phyloP scores from a whole-genome alignment of 2,329 filamentous ascomycete species.

The Mollisiaceae sp. region DNA sequence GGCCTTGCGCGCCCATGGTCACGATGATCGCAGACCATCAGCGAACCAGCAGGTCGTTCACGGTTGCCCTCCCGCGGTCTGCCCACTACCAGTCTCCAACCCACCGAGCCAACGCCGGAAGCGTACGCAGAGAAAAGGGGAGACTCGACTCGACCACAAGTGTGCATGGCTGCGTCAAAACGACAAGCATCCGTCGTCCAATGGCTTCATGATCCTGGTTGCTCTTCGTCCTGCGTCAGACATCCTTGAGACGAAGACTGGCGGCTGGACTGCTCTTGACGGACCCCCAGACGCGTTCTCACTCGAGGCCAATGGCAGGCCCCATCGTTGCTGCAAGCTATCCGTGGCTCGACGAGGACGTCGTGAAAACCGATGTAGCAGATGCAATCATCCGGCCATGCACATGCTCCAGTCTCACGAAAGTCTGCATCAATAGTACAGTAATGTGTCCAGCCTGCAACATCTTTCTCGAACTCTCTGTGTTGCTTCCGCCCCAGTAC shows the following conservation, averaged over 20 bases:
- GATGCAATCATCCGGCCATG: slow-evolving; percentile 12
- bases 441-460: neutral
- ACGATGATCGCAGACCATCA: neutral
- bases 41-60: neutral
- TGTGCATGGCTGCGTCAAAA: slow-evolving; percentile 20
- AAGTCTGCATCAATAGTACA: neutral
- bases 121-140: slow-evolving; percentile 16
- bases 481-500: neutral
- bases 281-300: slow-evolving; percentile 9
- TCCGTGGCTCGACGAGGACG: neutral
- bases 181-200: slow-evolving; percentile 19
- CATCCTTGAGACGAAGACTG: slow-evolving; percentile 23
- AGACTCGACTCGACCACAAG: slow-evolving; percentile 18
- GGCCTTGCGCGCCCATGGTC: neutral
- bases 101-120: too few relatives aligned
- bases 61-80: neutral
- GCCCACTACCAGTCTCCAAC: neutral
- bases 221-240: slow-evolving; percentile 16
- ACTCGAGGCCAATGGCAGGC: neutral
- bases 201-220: slow-evolving; percentile 27
- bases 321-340: neutral
- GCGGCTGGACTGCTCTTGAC: slow-evolving; percentile 6
- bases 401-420: slow-evolving; percentile 2
- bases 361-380: neutral
- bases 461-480: neutral